Percentiles rank a stretch among this genome's conserved stretches.
These are phyloP conservation scores for Beauveria pseudobassiana DNA, from an alignment of 2,329 filamentous ascomycete genomes.

Conservation along the genomic window DNA sequence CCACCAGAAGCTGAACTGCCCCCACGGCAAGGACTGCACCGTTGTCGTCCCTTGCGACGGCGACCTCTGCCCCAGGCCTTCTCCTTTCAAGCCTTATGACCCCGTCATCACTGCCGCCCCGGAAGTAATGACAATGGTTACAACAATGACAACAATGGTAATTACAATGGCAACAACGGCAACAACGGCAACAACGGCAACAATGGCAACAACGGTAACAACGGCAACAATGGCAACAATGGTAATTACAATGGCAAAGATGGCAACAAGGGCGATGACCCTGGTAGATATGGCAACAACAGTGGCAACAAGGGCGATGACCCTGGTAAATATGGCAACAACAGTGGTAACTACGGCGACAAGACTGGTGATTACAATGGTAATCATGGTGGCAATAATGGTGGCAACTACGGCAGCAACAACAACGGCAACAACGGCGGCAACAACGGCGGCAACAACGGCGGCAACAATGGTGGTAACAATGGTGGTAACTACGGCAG, in stretches of 20 bases:
- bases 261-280: background rate
- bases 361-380: background rate
- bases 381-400: background rate
- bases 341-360: background rate
- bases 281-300: background rate
- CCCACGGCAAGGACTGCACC: conserved; percentile 18
- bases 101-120: conserved; percentile 13
- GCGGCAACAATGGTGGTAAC: background rate
- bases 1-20: conserved; percentile 23
- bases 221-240: too few relatives aligned
- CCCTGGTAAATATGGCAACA: too few relatives aligned
- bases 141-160: background rate
- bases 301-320: background rate
- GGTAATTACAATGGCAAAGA: background rate
- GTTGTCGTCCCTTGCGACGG: conserved; percentile 16
- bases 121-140: background rate
- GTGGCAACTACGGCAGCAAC: background rate
- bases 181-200: background rate
- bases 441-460: background rate
- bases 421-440: background rate
- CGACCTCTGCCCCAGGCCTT: conserved; percentile 13
- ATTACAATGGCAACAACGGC: background rate
- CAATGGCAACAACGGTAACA: background rate
- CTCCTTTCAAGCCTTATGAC: conserved; percentile 12
- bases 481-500: background rate